These are phyloP conservation scores for Malus hybrid DNA, from an alignment of 331 rosid genomes.

Conservation along the genomic window DNA sequence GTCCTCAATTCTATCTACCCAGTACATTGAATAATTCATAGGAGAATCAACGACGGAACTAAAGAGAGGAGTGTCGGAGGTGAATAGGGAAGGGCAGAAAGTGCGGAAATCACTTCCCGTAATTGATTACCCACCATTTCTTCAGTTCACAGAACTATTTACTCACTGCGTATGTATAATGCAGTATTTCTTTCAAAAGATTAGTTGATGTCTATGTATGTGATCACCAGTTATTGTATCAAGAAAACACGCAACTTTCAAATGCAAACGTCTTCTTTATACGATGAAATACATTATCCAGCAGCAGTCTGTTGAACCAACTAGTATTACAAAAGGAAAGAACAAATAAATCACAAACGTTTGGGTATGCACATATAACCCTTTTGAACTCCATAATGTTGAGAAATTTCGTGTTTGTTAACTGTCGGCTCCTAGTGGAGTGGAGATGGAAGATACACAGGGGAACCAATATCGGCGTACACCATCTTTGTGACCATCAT, in stretches of 20 bases:
- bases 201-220: background rate
- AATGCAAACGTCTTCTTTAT: background rate
- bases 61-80: background rate
- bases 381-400: background rate
- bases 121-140: background rate
- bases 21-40: background rate
- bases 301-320: background rate
- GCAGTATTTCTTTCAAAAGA: background rate
- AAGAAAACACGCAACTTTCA: background rate
- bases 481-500: conserved; percentile 88
- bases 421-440: conserved; percentile 39
- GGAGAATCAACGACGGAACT: too few species aligned
- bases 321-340: background rate
- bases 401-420: background rate
- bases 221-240: background rate
- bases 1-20: background rate
- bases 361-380: background rate
- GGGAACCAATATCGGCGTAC: conserved; percentile 83
- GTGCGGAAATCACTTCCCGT: background rate
- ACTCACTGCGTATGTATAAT: background rate
- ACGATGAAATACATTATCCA: background rate
- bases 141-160: background rate
- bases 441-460: conserved; percentile 66
- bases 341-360: background rate
- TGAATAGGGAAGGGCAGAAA: background rate